Conservation (phyloP, 2,329 filamentous ascomycete genomes). For the Aureobasidium sp. region DNA sequence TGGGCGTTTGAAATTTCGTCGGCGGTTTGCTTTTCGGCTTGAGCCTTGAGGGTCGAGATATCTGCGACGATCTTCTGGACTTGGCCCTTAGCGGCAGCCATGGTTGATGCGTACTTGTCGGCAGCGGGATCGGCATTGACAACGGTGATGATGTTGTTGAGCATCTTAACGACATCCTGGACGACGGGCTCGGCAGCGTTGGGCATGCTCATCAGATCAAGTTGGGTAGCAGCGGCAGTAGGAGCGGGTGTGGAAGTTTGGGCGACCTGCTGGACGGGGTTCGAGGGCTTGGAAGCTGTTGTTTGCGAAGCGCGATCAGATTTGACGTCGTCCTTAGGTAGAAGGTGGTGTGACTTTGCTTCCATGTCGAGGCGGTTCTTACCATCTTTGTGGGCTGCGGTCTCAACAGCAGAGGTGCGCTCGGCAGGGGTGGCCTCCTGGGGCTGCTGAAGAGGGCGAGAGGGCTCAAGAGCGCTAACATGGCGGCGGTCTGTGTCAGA, state of each 20-base stretch:
- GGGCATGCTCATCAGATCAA: constrained; percentile 68
- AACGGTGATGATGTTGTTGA: constrained; percentile 92
- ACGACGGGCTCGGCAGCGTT: constrained; percentile 79
- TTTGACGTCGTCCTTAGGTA: constrained; percentile 17
- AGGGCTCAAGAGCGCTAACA: constrained; percentile 48
- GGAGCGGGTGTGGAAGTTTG: constrained; percentile 21
- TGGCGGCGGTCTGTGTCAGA: constrained; percentile 53
- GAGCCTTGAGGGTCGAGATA: constrained; percentile 64
- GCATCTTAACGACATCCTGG: constrained; percentile 85
- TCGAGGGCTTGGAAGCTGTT: constrained; percentile 14
- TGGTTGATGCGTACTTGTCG: constrained; percentile 65
- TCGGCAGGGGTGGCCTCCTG: constrained; percentile 14
- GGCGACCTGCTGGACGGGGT: constrained; percentile 45
- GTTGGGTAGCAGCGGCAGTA: constrained; percentile 50
- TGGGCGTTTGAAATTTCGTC: constrained; percentile 62
- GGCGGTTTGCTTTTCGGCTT: constrained; percentile 62
- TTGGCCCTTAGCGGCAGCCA: constrained; percentile 79
- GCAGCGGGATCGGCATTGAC: constrained; percentile 79
- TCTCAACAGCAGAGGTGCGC: constrained; percentile 20
- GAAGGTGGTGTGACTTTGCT: constrained; percentile 16
- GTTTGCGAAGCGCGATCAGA: constrained; percentile 18
- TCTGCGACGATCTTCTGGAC: constrained; percentile 68
- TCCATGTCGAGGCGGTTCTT: constrained; percentile 19
- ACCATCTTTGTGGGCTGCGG: constrained; percentile 1
- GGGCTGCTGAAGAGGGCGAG: constrained; percentile 28